Percentiles rank a stretch among this genome's conserved stretches.
phyloP scores from a whole-genome alignment of 352 stramenopile genomes.

The Phytophthora parvispora region DNA sequence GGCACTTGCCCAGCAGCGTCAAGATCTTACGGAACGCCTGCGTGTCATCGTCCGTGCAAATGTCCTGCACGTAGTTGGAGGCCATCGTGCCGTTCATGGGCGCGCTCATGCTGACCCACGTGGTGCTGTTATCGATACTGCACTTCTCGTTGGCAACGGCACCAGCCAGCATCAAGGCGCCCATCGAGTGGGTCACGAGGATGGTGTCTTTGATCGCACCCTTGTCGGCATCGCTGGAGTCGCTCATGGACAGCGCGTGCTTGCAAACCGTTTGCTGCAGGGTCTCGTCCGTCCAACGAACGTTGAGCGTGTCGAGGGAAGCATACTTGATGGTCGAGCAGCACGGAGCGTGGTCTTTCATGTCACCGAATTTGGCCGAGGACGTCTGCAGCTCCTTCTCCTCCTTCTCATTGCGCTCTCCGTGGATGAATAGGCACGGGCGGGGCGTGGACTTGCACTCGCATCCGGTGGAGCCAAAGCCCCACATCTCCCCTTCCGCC shows the following conservation, averaged over 20 bases:
- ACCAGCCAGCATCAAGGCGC: slow-evolving; percentile 46
- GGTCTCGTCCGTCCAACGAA: slow-evolving; percentile 41
- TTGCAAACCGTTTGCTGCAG: slow-evolving; percentile 49
- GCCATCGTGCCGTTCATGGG: slow-evolving; percentile 59
- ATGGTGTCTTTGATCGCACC: slow-evolving; percentile 50
- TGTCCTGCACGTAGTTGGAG: slow-evolving; percentile 49
- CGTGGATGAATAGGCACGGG: slow-evolving; percentile 60
- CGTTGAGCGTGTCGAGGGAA: slow-evolving; percentile 38
- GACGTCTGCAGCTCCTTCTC: slow-evolving; percentile 29
- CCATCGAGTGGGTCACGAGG: slow-evolving; percentile 60
- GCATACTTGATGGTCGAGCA: slow-evolving; percentile 50
- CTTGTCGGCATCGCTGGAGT: slow-evolving; percentile 14
- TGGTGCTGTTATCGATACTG: slow-evolving; percentile 45
- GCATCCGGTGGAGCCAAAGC: slow-evolving; percentile 29
- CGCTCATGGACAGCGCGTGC: slow-evolving; percentile 39
- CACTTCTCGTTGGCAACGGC: slow-evolving; percentile 60
- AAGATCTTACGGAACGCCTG: slow-evolving; percentile 40
- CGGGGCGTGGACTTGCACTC: slow-evolving; percentile 42
- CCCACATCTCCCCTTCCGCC: slow-evolving; percentile 25
- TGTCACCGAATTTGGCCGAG: slow-evolving; percentile 42
- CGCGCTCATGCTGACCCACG: slow-evolving; percentile 59
- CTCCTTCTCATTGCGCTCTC: slow-evolving; percentile 26
- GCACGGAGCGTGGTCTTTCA: slow-evolving; percentile 47
- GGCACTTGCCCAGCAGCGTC: slow-evolving; percentile 47
- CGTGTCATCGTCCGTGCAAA: slow-evolving; percentile 45